Percentiles rank a stretch among this genome's conserved stretches.
phyloP scores from a whole-genome alignment of 768 basidiomycete species.

The Podaxis sp. region DNA sequence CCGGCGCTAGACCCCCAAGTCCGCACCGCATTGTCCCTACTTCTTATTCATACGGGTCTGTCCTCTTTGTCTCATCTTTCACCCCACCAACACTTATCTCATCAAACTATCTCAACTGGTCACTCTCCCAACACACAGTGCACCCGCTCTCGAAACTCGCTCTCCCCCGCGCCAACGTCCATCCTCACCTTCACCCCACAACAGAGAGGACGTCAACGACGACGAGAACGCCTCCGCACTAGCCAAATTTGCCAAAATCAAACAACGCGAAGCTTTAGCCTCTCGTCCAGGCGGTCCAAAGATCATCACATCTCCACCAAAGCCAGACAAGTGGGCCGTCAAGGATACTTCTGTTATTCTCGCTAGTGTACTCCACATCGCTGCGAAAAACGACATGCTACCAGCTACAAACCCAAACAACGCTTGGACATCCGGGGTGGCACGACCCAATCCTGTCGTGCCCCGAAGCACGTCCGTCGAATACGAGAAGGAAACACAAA shows the following conservation, averaged over 20 bases:
- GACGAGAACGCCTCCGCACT: slow-evolving; percentile 41
- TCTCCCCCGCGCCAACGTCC: slow-evolving; percentile 54
- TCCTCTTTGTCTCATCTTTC: slow-evolving; percentile 21
- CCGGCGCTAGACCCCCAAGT: slow-evolving; percentile 33
- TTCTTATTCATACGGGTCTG: slow-evolving; percentile 74
- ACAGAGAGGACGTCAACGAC: slow-evolving; percentile 31
- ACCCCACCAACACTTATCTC: slow-evolving; percentile 17
- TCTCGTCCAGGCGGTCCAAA: slow-evolving; percentile 37
- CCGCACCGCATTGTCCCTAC: slow-evolving; percentile 46
- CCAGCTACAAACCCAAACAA: slow-evolving; percentile 50
- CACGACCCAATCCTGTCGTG: slow-evolving; percentile 43
- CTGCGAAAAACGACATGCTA: slow-evolving; percentile 46
- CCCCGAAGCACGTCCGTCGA: slow-evolving; percentile 80
- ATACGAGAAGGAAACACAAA: slow-evolving; percentile 67
- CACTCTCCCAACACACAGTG: slow-evolving; percentile 36
- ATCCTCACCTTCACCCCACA: slow-evolving; percentile 35
- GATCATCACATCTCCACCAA: slow-evolving; percentile 46
- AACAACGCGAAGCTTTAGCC: slow-evolving; percentile 39
- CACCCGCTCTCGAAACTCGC: slow-evolving; percentile 53
- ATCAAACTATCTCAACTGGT: slow-evolving; percentile 16
- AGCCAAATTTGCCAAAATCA: slow-evolving; percentile 41
- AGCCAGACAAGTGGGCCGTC: slow-evolving; percentile 70
- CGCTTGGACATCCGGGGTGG: slow-evolving; percentile 63
- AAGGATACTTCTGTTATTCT: slow-evolving; percentile 88
- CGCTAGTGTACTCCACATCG: slow-evolving; percentile 74